These are phyloP conservation scores for Mycena vitilis DNA, from an alignment of 768 basidiomycete genomes.

Conservation along the genomic window DNA sequence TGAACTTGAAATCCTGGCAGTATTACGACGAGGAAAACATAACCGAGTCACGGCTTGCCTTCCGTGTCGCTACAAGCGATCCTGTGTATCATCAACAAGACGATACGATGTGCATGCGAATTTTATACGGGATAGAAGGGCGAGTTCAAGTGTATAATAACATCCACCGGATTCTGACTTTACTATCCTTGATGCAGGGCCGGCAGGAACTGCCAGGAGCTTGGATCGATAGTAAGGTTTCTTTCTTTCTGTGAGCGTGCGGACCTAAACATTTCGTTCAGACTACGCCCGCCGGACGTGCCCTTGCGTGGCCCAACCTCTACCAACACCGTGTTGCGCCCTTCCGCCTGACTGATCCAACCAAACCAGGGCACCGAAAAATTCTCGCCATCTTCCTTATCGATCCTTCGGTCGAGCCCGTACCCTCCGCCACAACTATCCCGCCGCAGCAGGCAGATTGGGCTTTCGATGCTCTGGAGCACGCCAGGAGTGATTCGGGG, in stretches of 20 bases:
- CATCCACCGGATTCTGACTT: not conserved
- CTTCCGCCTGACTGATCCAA: slow-evolving; percentile 46
- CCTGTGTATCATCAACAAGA: slow-evolving; percentile 35
- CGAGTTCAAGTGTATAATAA: not conserved
- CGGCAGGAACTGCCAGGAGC: slow-evolving; percentile 34
- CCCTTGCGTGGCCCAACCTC: slow-evolving; percentile 51
- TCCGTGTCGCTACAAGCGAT: slow-evolving; percentile 41
- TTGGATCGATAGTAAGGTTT: slow-evolving; percentile 41
- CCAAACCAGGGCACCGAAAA: slow-evolving; percentile 52
- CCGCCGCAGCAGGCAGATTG: slow-evolving; percentile 48
- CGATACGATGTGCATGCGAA: slow-evolving; percentile 28
- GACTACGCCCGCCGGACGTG: slow-evolving; percentile 40
- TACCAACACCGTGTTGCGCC: slow-evolving; percentile 51
- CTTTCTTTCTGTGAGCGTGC: not conserved
- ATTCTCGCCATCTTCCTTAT: slow-evolving; percentile 53
- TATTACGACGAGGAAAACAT: slow-evolving; percentile 48
- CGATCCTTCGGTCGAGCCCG: slow-evolving; percentile 45
- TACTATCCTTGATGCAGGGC: not conserved
- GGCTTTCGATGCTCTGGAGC: slow-evolving; percentile 36
- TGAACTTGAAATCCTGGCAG: slow-evolving; percentile 31
- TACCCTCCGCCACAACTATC: slow-evolving; percentile 45
- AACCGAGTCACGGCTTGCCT: slow-evolving; percentile 43
- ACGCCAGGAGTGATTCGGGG: slow-evolving; percentile 8
- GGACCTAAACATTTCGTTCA: not conserved
- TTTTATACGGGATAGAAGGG: slow-evolving; percentile 31